A percentile compares a stretch with the other conserved stretches of the same genome.
Evolutionary conservation across 306 rosid genomes (phyloP).

Genomic region (Medicago arabica): DNA sequence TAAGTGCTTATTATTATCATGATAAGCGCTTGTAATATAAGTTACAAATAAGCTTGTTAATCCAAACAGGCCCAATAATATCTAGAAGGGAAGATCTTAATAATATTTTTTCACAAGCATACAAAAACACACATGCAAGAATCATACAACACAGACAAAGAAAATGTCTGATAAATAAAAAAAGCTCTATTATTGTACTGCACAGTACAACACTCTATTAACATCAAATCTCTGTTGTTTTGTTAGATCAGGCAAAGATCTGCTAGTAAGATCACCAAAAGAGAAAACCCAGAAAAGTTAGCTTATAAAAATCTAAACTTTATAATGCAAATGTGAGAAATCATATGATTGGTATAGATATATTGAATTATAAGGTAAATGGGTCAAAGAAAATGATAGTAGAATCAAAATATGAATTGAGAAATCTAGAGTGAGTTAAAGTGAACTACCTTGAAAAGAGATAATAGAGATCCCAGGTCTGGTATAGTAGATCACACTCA

Average conservation of each 20-base stretch:
- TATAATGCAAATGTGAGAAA: constrained; percentile 9
- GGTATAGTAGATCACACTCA: neutral
- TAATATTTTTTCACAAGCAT: neutral
- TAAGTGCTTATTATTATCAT: neutral
- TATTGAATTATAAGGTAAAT: neutral
- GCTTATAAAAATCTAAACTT: constrained; percentile 30
- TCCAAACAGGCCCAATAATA: neutral
- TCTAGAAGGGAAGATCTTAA: neutral
- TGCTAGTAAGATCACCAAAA: neutral
- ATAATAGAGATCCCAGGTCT: neutral
- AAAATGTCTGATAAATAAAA: neutral
- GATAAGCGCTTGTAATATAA: neutral
- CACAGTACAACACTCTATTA: constrained; percentile 18
- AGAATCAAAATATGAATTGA: constrained; percentile 1
- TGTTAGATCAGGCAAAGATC: constrained; percentile 47
- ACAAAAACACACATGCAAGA: constrained; percentile 11
- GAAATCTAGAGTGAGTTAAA: constrained; percentile 15
- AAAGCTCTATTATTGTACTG: neutral
- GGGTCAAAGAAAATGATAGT: constrained; percentile 1
- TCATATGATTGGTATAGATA: neutral
- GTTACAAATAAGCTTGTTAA: neutral
- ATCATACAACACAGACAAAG: neutral
- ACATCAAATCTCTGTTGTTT: constrained; percentile 19
- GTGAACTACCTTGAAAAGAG: neutral
- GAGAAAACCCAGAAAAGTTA: constrained; percentile 20